phyloP scores from a whole-genome alignment of 441 rosid genomes.

The Jatropha multifida region DNA sequence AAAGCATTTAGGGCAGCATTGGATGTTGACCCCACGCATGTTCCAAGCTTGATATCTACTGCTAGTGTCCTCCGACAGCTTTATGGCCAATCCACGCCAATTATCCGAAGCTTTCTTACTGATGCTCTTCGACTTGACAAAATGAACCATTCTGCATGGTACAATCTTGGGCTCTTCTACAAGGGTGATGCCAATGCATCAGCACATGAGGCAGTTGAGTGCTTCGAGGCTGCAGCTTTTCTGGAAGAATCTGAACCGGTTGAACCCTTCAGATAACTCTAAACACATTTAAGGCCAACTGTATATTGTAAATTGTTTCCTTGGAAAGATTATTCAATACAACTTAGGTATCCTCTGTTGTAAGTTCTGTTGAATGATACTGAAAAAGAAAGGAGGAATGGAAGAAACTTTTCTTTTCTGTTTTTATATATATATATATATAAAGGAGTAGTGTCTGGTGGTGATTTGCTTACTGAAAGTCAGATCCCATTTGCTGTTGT shows the following conservation, averaged over 20 bases:
- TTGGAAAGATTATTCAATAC: background rate
- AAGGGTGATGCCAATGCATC: conserved; percentile 50
- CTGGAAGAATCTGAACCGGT: conserved; percentile 73
- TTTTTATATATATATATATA: too few relatives aligned
- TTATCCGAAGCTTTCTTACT: conserved; percentile 69
- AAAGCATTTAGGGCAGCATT: conserved; percentile 55
- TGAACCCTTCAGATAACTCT: conserved; percentile 74
- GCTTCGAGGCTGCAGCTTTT: conserved; percentile 73
- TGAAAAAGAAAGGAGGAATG: background rate
- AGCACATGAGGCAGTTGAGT: conserved; percentile 61
- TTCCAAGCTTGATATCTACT: conserved; percentile 72
- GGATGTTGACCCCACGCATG: conserved; percentile 62
- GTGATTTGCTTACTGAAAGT: conserved; percentile 5
- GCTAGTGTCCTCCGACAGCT: conserved; percentile 59
- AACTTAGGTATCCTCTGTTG: background rate
- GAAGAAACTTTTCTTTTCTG: background rate
- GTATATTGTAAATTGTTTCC: conserved; percentile 18
- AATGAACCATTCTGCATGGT: conserved; percentile 75
- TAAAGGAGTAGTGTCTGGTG: background rate
- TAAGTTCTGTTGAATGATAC: background rate
- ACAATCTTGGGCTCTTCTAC: conserved; percentile 68
- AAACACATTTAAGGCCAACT: background rate
- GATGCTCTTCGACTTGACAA: conserved; percentile 73
- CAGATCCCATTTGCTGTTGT: conserved; percentile 12
- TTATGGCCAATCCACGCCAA: conserved; percentile 40